Evolutionary conservation across 2,329 filamentous ascomycete species (phyloP).

Genomic region (Fusarium chaquense): DNA sequence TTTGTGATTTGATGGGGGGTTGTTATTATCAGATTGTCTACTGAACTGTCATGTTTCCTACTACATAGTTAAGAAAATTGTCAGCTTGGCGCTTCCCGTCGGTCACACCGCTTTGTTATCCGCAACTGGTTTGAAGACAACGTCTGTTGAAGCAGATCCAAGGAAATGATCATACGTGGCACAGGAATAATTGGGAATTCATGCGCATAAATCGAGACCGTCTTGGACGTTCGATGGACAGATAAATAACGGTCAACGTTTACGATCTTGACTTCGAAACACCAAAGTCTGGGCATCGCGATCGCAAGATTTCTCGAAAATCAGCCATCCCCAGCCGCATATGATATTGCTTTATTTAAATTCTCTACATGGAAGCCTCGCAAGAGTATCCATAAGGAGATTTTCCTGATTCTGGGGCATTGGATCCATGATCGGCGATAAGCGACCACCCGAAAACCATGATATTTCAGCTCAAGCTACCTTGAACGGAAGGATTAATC

Average conservation of each 20-base stretch:
- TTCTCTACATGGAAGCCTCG: not conserved
- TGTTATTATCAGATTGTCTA: not conserved
- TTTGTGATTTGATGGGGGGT: not conserved
- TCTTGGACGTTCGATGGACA: not conserved
- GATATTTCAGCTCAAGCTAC: not conserved
- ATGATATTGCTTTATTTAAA: too few relatives aligned
- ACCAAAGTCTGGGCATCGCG: conserved; percentile 1
- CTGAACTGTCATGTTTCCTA: not conserved
- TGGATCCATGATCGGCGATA: not conserved
- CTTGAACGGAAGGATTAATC: not conserved
- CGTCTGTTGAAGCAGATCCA: not conserved
- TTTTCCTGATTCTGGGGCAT: not conserved
- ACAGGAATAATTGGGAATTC: not conserved
- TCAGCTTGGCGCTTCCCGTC: not conserved
- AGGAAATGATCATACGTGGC: not conserved
- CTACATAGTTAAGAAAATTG: not conserved
- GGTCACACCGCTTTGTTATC: not conserved
- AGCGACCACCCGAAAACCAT: not conserved
- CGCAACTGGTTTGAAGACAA: not conserved
- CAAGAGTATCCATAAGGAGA: not conserved
- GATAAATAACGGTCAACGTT: not conserved
- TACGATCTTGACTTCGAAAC: not conserved
- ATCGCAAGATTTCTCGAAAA: not conserved
- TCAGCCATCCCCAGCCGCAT: not conserved
- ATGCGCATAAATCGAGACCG: not conserved